Evolutionary conservation across 2,329 filamentous ascomycete species (phyloP).

Genomic region (Colletotrichum sp.): DNA sequence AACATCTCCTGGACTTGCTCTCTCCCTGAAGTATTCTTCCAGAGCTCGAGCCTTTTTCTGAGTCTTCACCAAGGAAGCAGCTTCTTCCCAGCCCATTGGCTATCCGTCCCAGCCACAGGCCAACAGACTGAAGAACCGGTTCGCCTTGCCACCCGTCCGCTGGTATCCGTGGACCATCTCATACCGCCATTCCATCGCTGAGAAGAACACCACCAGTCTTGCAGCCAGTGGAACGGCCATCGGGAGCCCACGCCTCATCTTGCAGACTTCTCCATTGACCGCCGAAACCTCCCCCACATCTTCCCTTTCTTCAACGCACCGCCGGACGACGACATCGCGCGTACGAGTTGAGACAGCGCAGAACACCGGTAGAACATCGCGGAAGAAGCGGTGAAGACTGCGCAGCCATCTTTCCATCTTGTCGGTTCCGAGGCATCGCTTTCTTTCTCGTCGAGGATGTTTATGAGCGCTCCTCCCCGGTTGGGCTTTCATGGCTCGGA

Average conservation of each 20-base stretch:
- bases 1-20: neutral
- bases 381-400: conserved; percentile 9
- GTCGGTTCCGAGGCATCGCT: neutral
- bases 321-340: conserved; percentile 19
- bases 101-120: neutral
- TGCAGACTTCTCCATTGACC: conserved; percentile 15
- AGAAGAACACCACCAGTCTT: neutral
- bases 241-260: conserved; percentile 11
- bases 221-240: conserved; percentile 6
- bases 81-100: neutral
- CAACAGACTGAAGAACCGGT: conserved; percentile 5
- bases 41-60: conserved; percentile 6
- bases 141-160: conserved; percentile 17
- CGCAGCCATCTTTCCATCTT: neutral
- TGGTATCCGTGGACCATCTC: conserved; percentile 10
- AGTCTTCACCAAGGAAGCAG: neutral
- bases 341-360: conserved; percentile 5
- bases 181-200: conserved; percentile 14
- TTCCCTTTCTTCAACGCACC: conserved; percentile 1
- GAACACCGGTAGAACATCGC: neutral
- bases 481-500: conserved; percentile 15
- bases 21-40: neutral
- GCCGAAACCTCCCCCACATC: neutral
- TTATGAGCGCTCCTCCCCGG: conserved; percentile 18
- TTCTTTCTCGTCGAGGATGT: conserved; percentile 5